Base-by-base conservation (phyloP, 805 yeast genomes). In the Teunomyces funiuensis region DNA sequence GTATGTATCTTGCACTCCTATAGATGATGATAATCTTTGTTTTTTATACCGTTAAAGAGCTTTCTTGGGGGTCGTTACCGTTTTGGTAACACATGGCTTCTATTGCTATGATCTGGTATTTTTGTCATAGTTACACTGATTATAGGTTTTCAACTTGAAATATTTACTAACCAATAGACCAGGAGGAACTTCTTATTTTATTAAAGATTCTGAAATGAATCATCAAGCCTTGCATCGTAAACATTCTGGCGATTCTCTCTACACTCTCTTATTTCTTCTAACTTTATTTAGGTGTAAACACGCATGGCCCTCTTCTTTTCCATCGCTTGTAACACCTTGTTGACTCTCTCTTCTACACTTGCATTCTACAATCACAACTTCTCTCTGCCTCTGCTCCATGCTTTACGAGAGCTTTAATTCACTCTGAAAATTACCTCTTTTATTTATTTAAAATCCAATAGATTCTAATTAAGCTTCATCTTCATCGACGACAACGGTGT, bases 401-500 rank as follows among this genome's bases (percentile, higher is more conserved):
- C 36, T 6, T 18, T 9, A 15, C 28, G 15, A 14, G 25, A 11
- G 11, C 39, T 9, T 37, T 28, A 34, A 19, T 17, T 37, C 19
- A 17, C 37, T 38, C 38, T 34, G 26, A 18, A 33, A 18, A 18
- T 22, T 36, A 20, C 33, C 29, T 34, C 40, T 20, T 25, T 19
- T 36, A 39, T 16, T 13, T 19, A 34, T 37, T 37, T 26, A 27
- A 36, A 33, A 33, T 40, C 41, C 28, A 34, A 34, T 34, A 23
- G 37, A 23, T 22, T 34, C 37, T 34, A 34, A 30, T 30, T 66
- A 67, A 60, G 66, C 82, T 58, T 78, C 81, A 62, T 83, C 86
- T 69, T 79, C 90, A 73, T 87, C 96, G 73, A 93, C 90, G 71
- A 89, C 97, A 75, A 80, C 85, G 76, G 99, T 93, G 78, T 89